phyloP scores from a whole-genome alignment of 2,329 filamentous ascomycete species.

The Neofusicoccum umdonicola region DNA sequence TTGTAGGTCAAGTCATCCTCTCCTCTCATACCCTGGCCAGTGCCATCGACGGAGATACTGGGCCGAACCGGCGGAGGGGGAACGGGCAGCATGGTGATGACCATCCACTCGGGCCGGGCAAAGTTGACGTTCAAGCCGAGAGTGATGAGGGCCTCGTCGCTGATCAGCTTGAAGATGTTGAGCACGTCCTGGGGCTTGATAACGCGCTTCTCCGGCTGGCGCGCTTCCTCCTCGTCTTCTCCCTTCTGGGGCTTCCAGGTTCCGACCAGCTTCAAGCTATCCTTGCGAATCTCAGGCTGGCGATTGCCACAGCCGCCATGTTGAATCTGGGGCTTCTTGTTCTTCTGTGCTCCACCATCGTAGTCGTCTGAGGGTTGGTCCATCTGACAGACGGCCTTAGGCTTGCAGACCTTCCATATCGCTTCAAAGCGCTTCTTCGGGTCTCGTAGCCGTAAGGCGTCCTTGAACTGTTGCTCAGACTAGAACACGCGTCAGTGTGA shows the following conservation, averaged over 20 bases:
- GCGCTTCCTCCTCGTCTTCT: conserved; percentile 66
- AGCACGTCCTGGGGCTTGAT: conserved; percentile 84
- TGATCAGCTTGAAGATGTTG: conserved; percentile 82
- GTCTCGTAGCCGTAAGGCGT: conserved; percentile 81
- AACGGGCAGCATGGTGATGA: conserved; percentile 90
- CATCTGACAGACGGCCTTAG: conserved; percentile 66
- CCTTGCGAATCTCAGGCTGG: conserved; percentile 84
- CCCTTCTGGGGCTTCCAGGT: conserved; percentile 70
- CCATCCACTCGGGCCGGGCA: conserved; percentile 97
- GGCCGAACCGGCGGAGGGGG: conserved; percentile 93
- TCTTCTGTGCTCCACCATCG: conserved; percentile 43
- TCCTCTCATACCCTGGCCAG: conserved; percentile 84
- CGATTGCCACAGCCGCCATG: conserved; percentile 94
- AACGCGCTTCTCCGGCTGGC: conserved; percentile 67
- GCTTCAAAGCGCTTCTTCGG: conserved; percentile 91
- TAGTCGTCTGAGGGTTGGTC: conserved; percentile 54
- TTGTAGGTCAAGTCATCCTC: conserved; percentile 99
- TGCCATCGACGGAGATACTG: conserved; percentile 95
- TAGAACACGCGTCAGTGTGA: conserved; percentile 58
- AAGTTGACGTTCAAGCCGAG: conserved; percentile 95
- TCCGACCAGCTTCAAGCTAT: conserved; percentile 77
- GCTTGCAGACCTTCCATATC: conserved; percentile 90
- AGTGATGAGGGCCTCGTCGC: conserved; percentile 74
- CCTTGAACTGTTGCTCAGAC: conserved; percentile 51
- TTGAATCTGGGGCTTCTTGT: conserved; percentile 46